Conservation (phyloP, 495 filamentous ascomycete genomes). For the Xylaria nigripes region DNA sequence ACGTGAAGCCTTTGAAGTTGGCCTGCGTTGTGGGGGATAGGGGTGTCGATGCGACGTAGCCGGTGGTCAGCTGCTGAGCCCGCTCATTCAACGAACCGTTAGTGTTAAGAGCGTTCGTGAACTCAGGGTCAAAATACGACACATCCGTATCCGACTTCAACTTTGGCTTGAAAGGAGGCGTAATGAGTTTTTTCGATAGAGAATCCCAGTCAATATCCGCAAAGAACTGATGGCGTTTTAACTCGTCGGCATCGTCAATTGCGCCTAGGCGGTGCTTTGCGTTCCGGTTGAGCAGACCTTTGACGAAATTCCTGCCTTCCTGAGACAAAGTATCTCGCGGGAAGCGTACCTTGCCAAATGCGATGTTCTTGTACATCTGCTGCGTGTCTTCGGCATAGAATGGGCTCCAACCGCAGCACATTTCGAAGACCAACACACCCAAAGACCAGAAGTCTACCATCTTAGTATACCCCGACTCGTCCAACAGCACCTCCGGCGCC, state of each 20-base stretch:
- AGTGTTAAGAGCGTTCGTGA: conserved; percentile 84
- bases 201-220: conserved; percentile 86
- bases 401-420: conserved; percentile 98
- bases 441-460: conserved; percentile 99
- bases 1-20: conserved; percentile 97
- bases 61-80: conserved; percentile 69
- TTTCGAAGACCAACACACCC: conserved; percentile 95
- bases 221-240: conserved; percentile 94
- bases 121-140: conserved; percentile 97
- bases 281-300: conserved; percentile 92
- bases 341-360: conserved; percentile 95
- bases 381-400: conserved; percentile 99
- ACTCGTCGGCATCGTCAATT: conserved; percentile 82
- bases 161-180: conserved; percentile 97
- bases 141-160: conserved; percentile 91
- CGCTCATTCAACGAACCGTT: conserved; percentile 83
- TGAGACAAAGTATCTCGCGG: conserved; percentile 87
- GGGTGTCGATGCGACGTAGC: conserved; percentile 74
- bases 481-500: conserved; percentile 87
- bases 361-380: conserved; percentile 99
- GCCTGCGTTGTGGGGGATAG: conserved; percentile 92
- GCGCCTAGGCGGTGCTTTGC: conserved; percentile 92
- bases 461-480: conserved; percentile 97
- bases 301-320: conserved; percentile 95
- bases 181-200: conserved; percentile 77